A percentile compares a stretch with the other conserved stretches of the same genome.
phyloP scores from a whole-genome alignment of 352 stramenopile species.

The Pythium apleroticum region DNA sequence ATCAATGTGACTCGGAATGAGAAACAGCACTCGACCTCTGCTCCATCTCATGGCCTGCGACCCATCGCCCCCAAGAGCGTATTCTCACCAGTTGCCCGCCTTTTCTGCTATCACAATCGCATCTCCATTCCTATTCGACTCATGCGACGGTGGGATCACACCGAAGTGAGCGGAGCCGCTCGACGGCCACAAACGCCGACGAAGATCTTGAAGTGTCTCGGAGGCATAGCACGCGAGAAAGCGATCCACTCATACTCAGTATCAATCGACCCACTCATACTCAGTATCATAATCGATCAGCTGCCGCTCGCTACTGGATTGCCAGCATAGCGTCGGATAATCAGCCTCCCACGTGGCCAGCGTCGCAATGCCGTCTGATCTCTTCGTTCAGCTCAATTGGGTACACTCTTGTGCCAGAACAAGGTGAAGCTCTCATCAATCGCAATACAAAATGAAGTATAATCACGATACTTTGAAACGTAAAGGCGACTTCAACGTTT shows the following conservation, averaged over 20 bases:
- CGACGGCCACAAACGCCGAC: not conserved
- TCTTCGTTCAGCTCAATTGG: not conserved
- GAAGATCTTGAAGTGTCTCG: slow-evolving; percentile 8
- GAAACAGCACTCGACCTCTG: not conserved
- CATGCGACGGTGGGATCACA: not conserved
- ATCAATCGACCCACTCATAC: not conserved
- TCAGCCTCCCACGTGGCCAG: not conserved
- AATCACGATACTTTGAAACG: not conserved
- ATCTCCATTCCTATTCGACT: not conserved
- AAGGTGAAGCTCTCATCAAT: not conserved
- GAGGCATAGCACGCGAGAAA: not conserved
- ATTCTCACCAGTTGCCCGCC: not conserved
- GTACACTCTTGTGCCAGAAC: not conserved
- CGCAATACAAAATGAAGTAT: no score
- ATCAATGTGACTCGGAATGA: not conserved
- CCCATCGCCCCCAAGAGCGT: not conserved
- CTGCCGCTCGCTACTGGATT: not conserved
- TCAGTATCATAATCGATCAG: not conserved
- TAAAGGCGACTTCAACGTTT: slow-evolving; percentile 8
- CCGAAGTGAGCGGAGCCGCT: not conserved
- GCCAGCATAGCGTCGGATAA: slow-evolving; percentile 2
- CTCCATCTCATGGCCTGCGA: slow-evolving; percentile 1
- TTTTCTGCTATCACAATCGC: not conserved
- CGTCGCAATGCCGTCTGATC: not conserved
- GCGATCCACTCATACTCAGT: not conserved